Percentiles rank a stretch among this genome's conserved stretches.
phyloP scores from a whole-genome alignment of 108 stramenopile species.

The Fragilaria radians region DNA sequence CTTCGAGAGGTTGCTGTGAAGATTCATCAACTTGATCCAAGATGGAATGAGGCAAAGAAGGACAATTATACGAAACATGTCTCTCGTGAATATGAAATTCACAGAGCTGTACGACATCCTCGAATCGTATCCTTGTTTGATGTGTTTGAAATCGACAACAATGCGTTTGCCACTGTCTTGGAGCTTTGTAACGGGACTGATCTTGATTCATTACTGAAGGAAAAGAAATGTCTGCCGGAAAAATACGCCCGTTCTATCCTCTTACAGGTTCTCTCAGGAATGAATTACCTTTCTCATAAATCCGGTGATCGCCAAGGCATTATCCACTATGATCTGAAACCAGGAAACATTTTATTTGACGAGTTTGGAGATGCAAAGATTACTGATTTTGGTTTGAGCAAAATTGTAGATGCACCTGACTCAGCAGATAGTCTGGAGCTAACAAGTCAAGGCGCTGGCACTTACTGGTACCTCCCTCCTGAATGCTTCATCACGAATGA shows the following conservation, averaged over 20 bases:
- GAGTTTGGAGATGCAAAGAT: slow-evolving; percentile 94
- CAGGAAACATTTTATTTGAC: slow-evolving; percentile 93
- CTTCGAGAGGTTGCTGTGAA: slow-evolving; percentile 93
- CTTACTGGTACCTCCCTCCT: slow-evolving; percentile 99
- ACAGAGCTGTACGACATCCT: slow-evolving; percentile 91
- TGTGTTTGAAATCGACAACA: slow-evolving; percentile 97
- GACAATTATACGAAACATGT: slow-evolving; percentile 97
- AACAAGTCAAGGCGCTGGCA: slow-evolving; percentile 98
- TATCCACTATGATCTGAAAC: slow-evolving; percentile 99
- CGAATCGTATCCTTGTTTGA: slow-evolving; percentile 96
- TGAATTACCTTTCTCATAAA: slow-evolving; percentile 90
- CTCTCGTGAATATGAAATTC: slow-evolving; percentile 96
- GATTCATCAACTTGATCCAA: slow-evolving; percentile 94
- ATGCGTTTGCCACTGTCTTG: slow-evolving; percentile 96
- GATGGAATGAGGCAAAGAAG: slow-evolving; percentile 94
- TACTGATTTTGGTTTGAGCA: slow-evolving; percentile 97
- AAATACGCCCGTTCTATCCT: slow-evolving; percentile 88
- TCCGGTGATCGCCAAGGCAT: slow-evolving; percentile 84
- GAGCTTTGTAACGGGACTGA: slow-evolving; percentile 95
- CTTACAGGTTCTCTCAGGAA: slow-evolving; percentile 91
- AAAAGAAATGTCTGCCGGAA: slow-evolving; percentile 75
- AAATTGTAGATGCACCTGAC: slow-evolving; percentile 79
- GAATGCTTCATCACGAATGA: slow-evolving; percentile 93
- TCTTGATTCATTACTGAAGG: slow-evolving; percentile 85
- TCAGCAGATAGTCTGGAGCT: slow-evolving; percentile 93